A percentile compares a stretch with the other conserved stretches of the same genome.
Evolutionary conservation across 257 asterid species (phyloP).

Genomic region (Solanum corneliomulleri): DNA sequence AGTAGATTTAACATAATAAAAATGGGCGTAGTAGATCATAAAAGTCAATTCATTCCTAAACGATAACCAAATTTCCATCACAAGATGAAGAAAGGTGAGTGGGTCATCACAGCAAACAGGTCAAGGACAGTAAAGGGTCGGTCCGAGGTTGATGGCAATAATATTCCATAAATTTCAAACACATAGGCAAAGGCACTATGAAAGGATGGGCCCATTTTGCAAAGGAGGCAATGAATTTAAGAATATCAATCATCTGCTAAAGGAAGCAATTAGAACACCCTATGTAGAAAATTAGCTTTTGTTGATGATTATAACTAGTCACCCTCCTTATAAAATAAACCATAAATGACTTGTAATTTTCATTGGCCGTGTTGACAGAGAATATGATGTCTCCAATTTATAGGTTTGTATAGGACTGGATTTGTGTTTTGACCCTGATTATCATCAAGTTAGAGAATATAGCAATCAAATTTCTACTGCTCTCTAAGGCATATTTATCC

Average conservation of each 20-base stretch:
- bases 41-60: not conserved
- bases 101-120: not conserved
- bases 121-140: not conserved
- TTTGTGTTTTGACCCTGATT: not conserved
- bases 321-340: not conserved
- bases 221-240: not conserved
- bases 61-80: not conserved
- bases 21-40: not conserved
- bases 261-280: not conserved
- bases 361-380: not conserved
- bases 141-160: not conserved
- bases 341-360: not conserved
- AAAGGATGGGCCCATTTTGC: not conserved
- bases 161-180: not conserved
- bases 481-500: not conserved
- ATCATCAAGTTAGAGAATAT: not conserved
- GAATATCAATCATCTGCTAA: not conserved
- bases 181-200: not conserved
- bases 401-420: not conserved
- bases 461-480: not conserved
- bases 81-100: not conserved
- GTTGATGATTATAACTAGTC: not conserved
- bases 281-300: not conserved
- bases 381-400: not conserved
- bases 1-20: not conserved